phyloP scores from a whole-genome alignment of 2,329 filamentous ascomycete species.

The Knoxdaviesia capensis region DNA sequence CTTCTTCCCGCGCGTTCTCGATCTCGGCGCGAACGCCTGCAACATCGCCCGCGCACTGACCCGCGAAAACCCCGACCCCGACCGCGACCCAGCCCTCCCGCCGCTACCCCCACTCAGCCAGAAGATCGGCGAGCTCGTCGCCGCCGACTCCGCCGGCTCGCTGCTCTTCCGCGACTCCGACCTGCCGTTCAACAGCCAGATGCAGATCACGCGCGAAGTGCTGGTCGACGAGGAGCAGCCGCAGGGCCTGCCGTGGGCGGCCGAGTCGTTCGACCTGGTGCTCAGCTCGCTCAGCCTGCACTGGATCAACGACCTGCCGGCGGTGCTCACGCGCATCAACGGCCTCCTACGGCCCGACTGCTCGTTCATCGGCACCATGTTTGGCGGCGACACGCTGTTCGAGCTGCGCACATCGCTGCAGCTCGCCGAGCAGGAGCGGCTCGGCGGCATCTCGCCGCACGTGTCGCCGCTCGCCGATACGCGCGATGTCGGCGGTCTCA shows the following conservation, averaged over 20 bases:
- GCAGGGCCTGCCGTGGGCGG: slow-evolving; percentile 46
- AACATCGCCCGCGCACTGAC: slow-evolving; percentile 75
- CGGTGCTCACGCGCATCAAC: slow-evolving; percentile 68
- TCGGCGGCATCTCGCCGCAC: slow-evolving; percentile 80
- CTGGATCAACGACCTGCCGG: slow-evolving; percentile 94
- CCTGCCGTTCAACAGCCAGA: slow-evolving; percentile 51
- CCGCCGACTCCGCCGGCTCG: slow-evolving; percentile 59
- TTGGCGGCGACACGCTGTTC: slow-evolving; percentile 83
- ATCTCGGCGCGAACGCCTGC: slow-evolving; percentile 89
- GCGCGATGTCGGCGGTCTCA: slow-evolving; percentile 68
- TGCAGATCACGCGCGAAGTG: slow-evolving; percentile 55
- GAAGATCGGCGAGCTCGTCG: slow-evolving; percentile 55
- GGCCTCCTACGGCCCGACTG: slow-evolving; percentile 70
- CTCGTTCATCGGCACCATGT: slow-evolving; percentile 90
- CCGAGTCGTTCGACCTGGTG: slow-evolving; percentile 70
- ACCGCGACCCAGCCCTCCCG: slow-evolving; percentile 25
- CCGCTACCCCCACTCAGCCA: slow-evolving; percentile 45
- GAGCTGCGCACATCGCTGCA: slow-evolving; percentile 88
- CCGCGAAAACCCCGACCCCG: slow-evolving; percentile 42
- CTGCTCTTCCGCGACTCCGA: slow-evolving; percentile 65
- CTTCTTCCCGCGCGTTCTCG: slow-evolving; percentile 63
- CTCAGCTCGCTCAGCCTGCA: slow-evolving; percentile 79
- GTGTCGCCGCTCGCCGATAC: slow-evolving; percentile 86
- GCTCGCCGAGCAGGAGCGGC: slow-evolving; percentile 72
- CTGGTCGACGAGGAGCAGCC: slow-evolving; percentile 52